Conservation (phyloP, 768 basidiomycete species). For the Russula sp. region DNA sequence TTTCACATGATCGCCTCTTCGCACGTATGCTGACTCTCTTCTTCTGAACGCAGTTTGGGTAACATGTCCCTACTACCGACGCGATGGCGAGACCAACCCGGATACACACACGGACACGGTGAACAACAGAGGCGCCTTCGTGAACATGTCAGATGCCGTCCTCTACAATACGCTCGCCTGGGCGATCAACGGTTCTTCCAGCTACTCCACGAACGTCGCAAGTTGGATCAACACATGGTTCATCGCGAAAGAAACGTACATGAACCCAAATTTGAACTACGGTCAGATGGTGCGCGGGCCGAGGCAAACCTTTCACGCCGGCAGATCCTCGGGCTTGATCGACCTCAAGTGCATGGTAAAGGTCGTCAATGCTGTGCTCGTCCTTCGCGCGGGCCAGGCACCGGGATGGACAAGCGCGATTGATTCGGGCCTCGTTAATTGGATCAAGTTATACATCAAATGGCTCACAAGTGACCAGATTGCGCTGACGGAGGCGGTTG, state of each 20-base stretch:
- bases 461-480: conserved; percentile 35
- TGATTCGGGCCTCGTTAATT: conserved; percentile 33
- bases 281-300: conserved; percentile 30
- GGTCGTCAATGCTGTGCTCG: conserved; percentile 34
- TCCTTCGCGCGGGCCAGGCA: conserved; percentile 33
- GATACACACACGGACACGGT: conserved; percentile 33
- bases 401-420: conserved; percentile 34
- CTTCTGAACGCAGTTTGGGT: conserved; percentile 28
- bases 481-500: conserved; percentile 30
- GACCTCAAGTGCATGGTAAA: conserved; percentile 37
- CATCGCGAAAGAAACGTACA: conserved; percentile 34
- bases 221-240: conserved; percentile 37
- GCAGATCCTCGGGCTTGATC: conserved; percentile 16
- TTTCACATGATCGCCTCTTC: neutral
- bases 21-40: neutral
- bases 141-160: conserved; percentile 35
- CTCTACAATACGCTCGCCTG: conserved; percentile 39
- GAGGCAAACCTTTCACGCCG: neutral
- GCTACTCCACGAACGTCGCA: conserved; percentile 33
- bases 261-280: conserved; percentile 37
- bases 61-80: conserved; percentile 35
- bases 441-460: conserved; percentile 34
- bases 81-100: conserved; percentile 39
- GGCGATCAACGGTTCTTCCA: conserved; percentile 33
- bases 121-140: conserved; percentile 35